phyloP scores from a whole-genome alignment of 2,329 filamentous ascomycete genomes.

The Botrytis cinerea region DNA sequence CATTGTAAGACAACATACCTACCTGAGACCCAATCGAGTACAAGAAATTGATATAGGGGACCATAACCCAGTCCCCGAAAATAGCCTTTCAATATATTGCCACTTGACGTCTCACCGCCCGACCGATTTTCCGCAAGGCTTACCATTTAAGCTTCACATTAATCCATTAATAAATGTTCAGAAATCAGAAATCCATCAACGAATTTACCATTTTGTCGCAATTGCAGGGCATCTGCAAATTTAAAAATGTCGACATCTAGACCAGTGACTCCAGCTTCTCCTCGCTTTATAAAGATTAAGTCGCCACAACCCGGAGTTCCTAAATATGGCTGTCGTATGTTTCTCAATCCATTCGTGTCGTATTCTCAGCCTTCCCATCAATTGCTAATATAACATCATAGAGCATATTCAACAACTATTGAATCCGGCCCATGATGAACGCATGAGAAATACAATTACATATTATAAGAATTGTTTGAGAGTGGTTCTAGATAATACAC shows the following conservation, averaged over 20 bases:
- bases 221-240: slow-evolving; percentile 9
- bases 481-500: slow-evolving; percentile 68
- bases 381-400: slow-evolving; percentile 43
- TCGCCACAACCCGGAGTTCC: slow-evolving; percentile 59
- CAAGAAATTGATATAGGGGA: slow-evolving; percentile 11
- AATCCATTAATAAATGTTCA: slow-evolving; percentile 3
- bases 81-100: slow-evolving; percentile 20
- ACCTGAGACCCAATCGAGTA: background rate
- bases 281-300: slow-evolving; percentile 53
- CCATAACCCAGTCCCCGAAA: background rate
- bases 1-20: background rate
- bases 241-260: slow-evolving; percentile 37
- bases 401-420: slow-evolving; percentile 73
- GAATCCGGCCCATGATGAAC: slow-evolving; percentile 56
- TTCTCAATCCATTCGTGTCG: slow-evolving; percentile 20
- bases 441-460: slow-evolving; percentile 67
- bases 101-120: slow-evolving; percentile 16
- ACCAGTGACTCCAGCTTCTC: slow-evolving; percentile 40
- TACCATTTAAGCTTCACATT: slow-evolving; percentile 14
- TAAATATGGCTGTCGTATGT: slow-evolving; percentile 64
- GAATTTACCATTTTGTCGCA: slow-evolving; percentile 20
- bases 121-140: slow-evolving; percentile 23
- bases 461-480: slow-evolving; percentile 73
- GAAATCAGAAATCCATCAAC: slow-evolving; percentile 2
- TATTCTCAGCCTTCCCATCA: slow-evolving; percentile 33